Conservation (phyloP, 345 rosid genomes). For the Populus tremula region DNA sequence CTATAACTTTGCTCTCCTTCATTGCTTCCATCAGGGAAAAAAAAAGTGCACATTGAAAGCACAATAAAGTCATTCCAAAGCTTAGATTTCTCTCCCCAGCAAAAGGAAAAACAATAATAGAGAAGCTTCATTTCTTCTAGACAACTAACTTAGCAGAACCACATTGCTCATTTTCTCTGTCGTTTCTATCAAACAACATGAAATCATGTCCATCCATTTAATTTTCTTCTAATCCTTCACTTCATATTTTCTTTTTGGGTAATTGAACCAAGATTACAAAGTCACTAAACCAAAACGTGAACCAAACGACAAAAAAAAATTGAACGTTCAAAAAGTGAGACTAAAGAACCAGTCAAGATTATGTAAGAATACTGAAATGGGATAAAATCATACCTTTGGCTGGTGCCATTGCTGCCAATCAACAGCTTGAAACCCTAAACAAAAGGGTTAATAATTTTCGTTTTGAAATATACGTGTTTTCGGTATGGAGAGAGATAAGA, state of each 20-base stretch:
- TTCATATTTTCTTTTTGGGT: not conserved
- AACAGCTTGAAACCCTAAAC: slow-evolving; percentile 11
- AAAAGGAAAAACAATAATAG: not conserved
- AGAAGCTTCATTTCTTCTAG: not conserved
- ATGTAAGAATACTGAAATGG: not conserved
- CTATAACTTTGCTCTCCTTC: not conserved
- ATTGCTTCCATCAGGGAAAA: not conserved
- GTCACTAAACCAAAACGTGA: not conserved
- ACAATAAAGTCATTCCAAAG: not conserved
- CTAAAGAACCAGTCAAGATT: not conserved
- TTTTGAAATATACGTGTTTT: not conserved
- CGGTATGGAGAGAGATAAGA: not conserved
- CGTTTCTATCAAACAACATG: not conserved
- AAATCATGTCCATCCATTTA: not conserved
- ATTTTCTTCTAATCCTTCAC: not conserved
- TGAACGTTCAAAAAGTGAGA: no score
- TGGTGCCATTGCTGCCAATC: slow-evolving; percentile 18
- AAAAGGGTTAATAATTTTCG: not conserved
- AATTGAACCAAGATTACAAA: not conserved
- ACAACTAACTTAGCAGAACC: not conserved
- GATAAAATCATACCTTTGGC: slow-evolving; percentile 17
- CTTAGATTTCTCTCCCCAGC: not conserved
- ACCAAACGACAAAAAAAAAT: not conserved
- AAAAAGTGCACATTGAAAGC: not conserved
- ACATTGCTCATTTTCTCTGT: not conserved